A percentile compares a stretch with the other conserved stretches of the same genome.
Evolutionary conservation across 495 filamentous ascomycete genomes (phyloP).

Genomic region (Bacidia rubella): DNA sequence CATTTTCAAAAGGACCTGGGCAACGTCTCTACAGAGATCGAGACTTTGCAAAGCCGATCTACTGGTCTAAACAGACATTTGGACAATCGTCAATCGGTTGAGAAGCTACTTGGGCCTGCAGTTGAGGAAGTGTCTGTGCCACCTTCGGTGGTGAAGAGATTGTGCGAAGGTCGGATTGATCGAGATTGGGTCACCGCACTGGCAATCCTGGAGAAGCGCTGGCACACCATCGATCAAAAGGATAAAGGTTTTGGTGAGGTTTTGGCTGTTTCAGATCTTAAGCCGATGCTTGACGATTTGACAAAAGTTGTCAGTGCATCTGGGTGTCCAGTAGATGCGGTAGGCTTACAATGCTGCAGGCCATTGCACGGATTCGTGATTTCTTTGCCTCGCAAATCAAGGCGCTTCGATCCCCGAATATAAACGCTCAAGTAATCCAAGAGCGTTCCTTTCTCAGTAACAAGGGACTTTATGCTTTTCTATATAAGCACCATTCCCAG

Average conservation of each 20-base stretch:
- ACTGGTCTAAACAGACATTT: constrained; percentile 71
- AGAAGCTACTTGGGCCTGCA: constrained; percentile 74
- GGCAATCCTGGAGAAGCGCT: constrained; percentile 70
- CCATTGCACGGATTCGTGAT: constrained; percentile 85
- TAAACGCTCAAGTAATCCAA: constrained; percentile 92
- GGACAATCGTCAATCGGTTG: constrained; percentile 77
- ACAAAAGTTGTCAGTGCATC: constrained; percentile 54
- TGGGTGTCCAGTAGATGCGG: not conserved
- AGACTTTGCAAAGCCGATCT: constrained; percentile 78
- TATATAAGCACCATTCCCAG: constrained; percentile 60
- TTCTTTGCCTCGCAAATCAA: constrained; percentile 90
- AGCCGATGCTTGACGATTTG: constrained; percentile 69
- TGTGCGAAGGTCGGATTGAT: constrained; percentile 80
- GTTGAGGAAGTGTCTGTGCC: constrained; percentile 87
- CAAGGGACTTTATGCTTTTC: constrained; percentile 75
- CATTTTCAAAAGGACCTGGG: constrained; percentile 89
- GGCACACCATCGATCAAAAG: constrained; percentile 53
- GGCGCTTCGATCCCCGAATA: constrained; percentile 78
- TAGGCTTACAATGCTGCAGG: constrained; percentile 32
- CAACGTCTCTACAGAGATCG: constrained; percentile 85
- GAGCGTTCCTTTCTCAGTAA: constrained; percentile 77
- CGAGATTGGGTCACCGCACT: constrained; percentile 77
- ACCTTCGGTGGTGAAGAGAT: constrained; percentile 64
- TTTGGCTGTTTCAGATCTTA: constrained; percentile 70
- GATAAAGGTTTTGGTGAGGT: constrained; percentile 44